Percentiles rank a stretch among this genome's conserved stretches.
Conservation (phyloP, 768 basidiomycete genomes). For the Termitomyces sp. region DNA sequence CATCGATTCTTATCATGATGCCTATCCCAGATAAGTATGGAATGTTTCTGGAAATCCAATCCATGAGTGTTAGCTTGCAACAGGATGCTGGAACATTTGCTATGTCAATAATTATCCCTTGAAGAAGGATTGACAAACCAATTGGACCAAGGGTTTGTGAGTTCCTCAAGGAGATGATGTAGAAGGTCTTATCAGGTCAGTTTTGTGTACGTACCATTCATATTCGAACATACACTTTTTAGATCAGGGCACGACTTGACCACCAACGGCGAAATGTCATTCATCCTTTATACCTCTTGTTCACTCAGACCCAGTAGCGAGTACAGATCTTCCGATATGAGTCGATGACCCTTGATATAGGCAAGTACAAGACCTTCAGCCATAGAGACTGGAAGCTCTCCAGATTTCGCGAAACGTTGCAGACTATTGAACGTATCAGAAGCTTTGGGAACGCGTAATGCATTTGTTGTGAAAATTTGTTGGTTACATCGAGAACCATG, state of each 20-base stretch:
- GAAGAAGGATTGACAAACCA: neutral
- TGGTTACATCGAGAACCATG: slow-evolving; percentile 60
- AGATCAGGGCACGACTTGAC: slow-evolving; percentile 51
- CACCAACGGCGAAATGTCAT: slow-evolving; percentile 64
- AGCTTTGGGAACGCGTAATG: slow-evolving; percentile 66
- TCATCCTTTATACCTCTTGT: slow-evolving; percentile 47
- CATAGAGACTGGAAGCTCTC: slow-evolving; percentile 47
- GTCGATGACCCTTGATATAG: slow-evolving; percentile 53
- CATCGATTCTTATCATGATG: slow-evolving; percentile 43
- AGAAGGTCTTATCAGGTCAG: slow-evolving; percentile 57
- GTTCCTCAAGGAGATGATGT: slow-evolving; percentile 64
- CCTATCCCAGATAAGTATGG: slow-evolving; percentile 50
- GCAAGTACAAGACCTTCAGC: slow-evolving; percentile 35
- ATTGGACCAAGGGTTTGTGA: slow-evolving; percentile 63
- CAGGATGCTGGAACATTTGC: slow-evolving; percentile 59
- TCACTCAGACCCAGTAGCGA: slow-evolving; percentile 52
- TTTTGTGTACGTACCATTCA: slow-evolving; percentile 6
- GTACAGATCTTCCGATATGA: slow-evolving; percentile 70
- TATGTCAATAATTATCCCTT: slow-evolving; percentile 22
- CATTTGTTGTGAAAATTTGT: neutral
- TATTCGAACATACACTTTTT: neutral
- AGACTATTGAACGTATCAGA: slow-evolving; percentile 49
- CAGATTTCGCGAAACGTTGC: slow-evolving; percentile 53
- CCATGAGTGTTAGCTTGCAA: slow-evolving; percentile 52
- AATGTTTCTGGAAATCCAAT: slow-evolving; percentile 26